phyloP scores from a whole-genome alignment of 306 rosid species.

The Sphenostylis stenocarpa region DNA sequence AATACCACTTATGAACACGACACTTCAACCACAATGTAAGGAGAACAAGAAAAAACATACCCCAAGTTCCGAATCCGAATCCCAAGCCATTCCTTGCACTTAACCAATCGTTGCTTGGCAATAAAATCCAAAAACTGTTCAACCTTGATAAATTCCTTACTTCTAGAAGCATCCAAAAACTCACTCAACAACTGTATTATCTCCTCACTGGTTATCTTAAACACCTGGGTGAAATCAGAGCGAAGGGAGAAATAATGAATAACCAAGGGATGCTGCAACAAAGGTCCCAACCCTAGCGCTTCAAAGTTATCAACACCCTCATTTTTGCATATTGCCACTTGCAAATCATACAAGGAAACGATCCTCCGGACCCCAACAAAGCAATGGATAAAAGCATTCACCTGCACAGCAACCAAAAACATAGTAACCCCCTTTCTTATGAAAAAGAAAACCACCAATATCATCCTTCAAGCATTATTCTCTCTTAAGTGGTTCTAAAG shows the following conservation, averaged over 20 bases:
- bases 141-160: constrained; percentile 41
- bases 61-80: constrained; percentile 74
- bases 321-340: constrained; percentile 68
- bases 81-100: constrained; percentile 70
- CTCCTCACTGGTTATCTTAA: constrained; percentile 61
- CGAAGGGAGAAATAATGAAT: constrained; percentile 66
- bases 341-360: constrained; percentile 76
- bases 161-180: constrained; percentile 32
- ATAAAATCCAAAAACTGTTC: constrained; percentile 76
- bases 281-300: constrained; percentile 80
- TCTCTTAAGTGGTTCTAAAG: neutral
- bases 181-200: constrained; percentile 48
- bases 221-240: constrained; percentile 52
- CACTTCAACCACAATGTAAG: neutral
- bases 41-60: constrained; percentile 50
- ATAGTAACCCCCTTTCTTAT: neutral
- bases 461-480: neutral
- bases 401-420: constrained; percentile 50
- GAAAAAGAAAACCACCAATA: neutral
- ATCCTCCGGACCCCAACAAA: constrained; percentile 78
- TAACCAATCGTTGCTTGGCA: constrained; percentile 51
- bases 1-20: neutral
- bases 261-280: constrained; percentile 74
- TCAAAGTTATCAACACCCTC: constrained; percentile 73
- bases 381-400: constrained; percentile 89